Base-by-base conservation (phyloP, 2,329 filamentous ascomycete species). In the Elsinoe necatrix region DNA sequence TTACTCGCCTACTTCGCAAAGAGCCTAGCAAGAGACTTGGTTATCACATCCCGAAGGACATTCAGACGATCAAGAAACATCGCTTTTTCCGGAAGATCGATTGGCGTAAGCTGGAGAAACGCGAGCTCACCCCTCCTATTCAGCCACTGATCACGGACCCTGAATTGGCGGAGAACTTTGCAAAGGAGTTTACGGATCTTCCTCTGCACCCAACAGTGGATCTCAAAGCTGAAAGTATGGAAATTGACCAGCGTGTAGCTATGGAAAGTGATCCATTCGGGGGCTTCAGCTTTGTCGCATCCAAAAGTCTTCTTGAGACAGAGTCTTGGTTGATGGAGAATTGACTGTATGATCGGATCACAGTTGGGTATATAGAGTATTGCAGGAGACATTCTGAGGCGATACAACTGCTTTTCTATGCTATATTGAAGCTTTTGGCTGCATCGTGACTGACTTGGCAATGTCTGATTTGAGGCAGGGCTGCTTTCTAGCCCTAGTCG, bases 31-130 rank as follows among this genome's bases (percentile, higher is more conserved):
- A 97, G 75, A 84, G 93, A 14, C 81, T 98, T 0, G 93, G 93
- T 3, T 83, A 84, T 58, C 85, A 87, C 69, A 95, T 95, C 84
- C 86, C 87, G 42, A 92, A 91, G 72, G 93, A 98, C 63, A 75
- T 98, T 51, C 77, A 81, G 56, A 85, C 79, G 0, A 87, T 98
- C 73, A 95, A 95, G 78, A 84, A 85, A 61, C 93, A 98, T 69
- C 83, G 93, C 8, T 98, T 98, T 78, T 98, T 98, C 80, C 84
- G 88, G 67, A 93, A 89, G 75, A 95, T 98, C 66, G 85, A 98
- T 73, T 98, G 93, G 93, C 85, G 84, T 72, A 86, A 84, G 65
- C 80, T 98, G 12, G 89, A 87, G 60, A 83, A 81, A 25, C 81
- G 92, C 34, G 89, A 96, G 71, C 64, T 95, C 47, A 85, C 88